Conservation (phyloP, 306 rosid genomes). For the Prunus campanulata region DNA sequence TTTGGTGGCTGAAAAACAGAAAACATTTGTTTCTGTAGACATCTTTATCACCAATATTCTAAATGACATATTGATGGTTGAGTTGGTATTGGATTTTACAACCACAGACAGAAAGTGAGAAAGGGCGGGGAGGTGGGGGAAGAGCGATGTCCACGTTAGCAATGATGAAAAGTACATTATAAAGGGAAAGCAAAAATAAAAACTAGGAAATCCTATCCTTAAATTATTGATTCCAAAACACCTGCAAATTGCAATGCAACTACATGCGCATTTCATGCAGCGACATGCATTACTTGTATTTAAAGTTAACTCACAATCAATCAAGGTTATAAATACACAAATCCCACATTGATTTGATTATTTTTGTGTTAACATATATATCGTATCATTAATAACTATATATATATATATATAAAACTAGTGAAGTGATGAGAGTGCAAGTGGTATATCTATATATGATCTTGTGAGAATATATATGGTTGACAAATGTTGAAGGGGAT, state of each 20-base stretch:
- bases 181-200: background rate
- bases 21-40: background rate
- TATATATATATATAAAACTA: background rate
- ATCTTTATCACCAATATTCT: background rate
- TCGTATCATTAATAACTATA: too few species aligned
- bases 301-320: background rate
- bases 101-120: slow-evolving; percentile 10
- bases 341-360: too few species aligned
- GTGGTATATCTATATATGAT: background rate
- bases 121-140: background rate
- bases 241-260: background rate
- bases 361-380: too few species aligned
- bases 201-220: background rate
- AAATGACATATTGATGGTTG: background rate
- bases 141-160: slow-evolving; percentile 2
- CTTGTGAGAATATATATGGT: slow-evolving; percentile 6
- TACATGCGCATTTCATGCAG: background rate
- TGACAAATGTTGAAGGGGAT: slow-evolving; percentile 9
- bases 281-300: background rate
- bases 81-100: slow-evolving; percentile 10
- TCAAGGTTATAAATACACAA: background rate
- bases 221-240: background rate
- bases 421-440: background rate
- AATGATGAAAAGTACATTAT: background rate
- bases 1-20: background rate